Evolutionary conservation across 345 rosid species (phyloP), one percentile per base, ranked within the genome.

Genomic region (Theobroma cacao): DNA sequence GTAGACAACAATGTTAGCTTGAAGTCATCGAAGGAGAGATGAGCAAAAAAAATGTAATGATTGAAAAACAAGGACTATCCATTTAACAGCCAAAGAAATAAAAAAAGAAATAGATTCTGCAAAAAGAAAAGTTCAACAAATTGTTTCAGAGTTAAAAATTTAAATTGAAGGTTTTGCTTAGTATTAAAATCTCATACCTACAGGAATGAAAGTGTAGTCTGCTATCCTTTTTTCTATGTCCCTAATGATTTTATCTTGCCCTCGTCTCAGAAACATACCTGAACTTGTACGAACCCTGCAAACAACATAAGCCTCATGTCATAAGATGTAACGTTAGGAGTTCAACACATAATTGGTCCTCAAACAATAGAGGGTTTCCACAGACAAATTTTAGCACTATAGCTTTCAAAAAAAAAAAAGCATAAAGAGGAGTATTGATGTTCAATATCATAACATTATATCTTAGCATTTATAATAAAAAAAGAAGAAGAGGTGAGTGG

Each of bases 221-320:
- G 99, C 97, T 61, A 93, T 95, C 87, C 99, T 82, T 80, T 95
- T 90, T 82, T 92, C 99, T 58, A 93, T 91, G 71, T 43, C 78
- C 79, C 80, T 81, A 40, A 93, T 84, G 74, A 90, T 82, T 75
- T 88, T 87, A 80, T 92, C 96, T 47, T 73, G 82, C 85, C 93
- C 99, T 85, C 98, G 90, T 79, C 47, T 84, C 78, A 93, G 87
- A 80, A 93, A 95, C 87, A 90, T 92, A 72, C 99, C 99, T 28
- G 98, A 92, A 83, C 97, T 95, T 58, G 96, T 92, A n/a, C 98
- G 88, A 11, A 91, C 99, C 90, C 99, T 95, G 85, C 72, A 80
- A 31, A 45, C 64, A 68, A 62, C 34, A 75, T 40, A 81, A 56
- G 28, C 20, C 52, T 61, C 40, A 24, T 59, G 74, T 48, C 71